Conservation (phyloP, 2,329 filamentous ascomycete species). For the Cladosporium sp. region DNA sequence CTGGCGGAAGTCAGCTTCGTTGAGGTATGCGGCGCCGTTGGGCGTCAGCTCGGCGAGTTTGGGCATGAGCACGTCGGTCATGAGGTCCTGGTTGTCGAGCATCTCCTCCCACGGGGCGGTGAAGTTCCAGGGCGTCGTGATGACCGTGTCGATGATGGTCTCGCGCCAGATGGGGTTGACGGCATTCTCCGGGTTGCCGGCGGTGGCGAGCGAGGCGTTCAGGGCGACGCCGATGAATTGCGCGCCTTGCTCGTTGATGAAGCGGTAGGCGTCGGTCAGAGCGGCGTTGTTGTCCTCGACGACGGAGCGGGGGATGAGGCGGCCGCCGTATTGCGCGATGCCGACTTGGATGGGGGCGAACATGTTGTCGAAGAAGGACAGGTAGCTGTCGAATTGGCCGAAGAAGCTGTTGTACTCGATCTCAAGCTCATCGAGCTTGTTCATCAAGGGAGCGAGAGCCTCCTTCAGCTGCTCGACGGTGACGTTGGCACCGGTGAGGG, state of each 20-base stretch:
- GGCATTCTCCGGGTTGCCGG: conserved; percentile 35
- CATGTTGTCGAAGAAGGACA: conserved; percentile 32
- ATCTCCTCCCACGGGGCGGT: conserved; percentile 36
- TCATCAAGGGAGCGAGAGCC: conserved; percentile 45
- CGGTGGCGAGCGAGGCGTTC: conserved; percentile 34
- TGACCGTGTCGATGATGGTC: conserved; percentile 33
- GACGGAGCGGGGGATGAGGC: conserved; percentile 34
- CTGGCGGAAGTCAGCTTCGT: conserved; percentile 36
- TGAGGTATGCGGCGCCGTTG: conserved; percentile 34
- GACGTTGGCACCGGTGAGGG: conserved; percentile 47
- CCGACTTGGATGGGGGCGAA: conserved; percentile 30
- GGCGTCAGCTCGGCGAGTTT: conserved; percentile 38
- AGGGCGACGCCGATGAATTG: conserved; percentile 37
- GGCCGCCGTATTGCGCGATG: conserved; percentile 24
- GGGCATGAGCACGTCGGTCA: conserved; percentile 39
- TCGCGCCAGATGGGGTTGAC: conserved; percentile 39
- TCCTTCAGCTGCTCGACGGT: conserved; percentile 39
- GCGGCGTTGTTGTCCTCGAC: conserved; percentile 32
- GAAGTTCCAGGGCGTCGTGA: conserved; percentile 36
- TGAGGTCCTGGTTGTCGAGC: conserved; percentile 33
- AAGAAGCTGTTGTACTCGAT: conserved; percentile 32
- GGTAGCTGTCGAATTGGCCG: conserved; percentile 31
- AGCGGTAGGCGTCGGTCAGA: conserved; percentile 31
- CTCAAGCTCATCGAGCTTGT: conserved; percentile 35
- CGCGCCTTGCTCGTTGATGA: conserved; percentile 32